Evolutionary conservation across 306 rosid genomes (phyloP), one percentile per base, ranked within the genome.

Genomic region (Glycyrrhiza uralensis): DNA sequence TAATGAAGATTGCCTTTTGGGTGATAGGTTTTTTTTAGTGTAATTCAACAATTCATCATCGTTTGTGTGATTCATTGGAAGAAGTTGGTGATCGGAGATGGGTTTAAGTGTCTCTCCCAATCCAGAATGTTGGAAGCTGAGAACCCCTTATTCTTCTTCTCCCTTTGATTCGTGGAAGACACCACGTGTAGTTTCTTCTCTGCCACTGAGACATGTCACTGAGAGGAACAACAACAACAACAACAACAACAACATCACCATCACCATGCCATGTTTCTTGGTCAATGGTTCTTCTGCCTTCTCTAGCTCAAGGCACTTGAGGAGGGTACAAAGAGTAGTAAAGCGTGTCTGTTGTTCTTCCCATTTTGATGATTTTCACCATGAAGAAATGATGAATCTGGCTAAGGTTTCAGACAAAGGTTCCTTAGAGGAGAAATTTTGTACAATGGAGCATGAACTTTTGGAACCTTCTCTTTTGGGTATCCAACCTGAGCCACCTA

Each of bases 401-500:
- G 23, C 71, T 62, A 69, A 80, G 32, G 83, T 47, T 24, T 72
- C 76, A 7, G 75, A 70, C 38, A 54, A 26, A 10, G 69, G 11
- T 4, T 38, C 36, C 7, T 5, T 54, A 22, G 73, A 46, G 52
- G 47, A 35, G 59, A 51, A 55, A 19, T 67, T 68, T 66, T 7
- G 71, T 12, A 59, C 77, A n/a, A 30, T 44, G 39, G 65, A 74
- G 68, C 79, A 51, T 29, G 80, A 75, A 14, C n/a, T 67, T 66
- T 59, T 85, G 80, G 82, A 77, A 36, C 96, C 91, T 59, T 76
- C 87, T 47, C 41, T 74, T 15, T 72, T 82, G 5, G 93, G 89
- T 3, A 78, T 90, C 56, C 42, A 76, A 74, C 89, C 91, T 0
- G 83, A 90, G 66, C 86, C 91, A 56, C 87, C 89, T 0, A 74